Conservation (phyloP, 83 land plant genomes). For the Diphasiastrum complanatum region DNA sequence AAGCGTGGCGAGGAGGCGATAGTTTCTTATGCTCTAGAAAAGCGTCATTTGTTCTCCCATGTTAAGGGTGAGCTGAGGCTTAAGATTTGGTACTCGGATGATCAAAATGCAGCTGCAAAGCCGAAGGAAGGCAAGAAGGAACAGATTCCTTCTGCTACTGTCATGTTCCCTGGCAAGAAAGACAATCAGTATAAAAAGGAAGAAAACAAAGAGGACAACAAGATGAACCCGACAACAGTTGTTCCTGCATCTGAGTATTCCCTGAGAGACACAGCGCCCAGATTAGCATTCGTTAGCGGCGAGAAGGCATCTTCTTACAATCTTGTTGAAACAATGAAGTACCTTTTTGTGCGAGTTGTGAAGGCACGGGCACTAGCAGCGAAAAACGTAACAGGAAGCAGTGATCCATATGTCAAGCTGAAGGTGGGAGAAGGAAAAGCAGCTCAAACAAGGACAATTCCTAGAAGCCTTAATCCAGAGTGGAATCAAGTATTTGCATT, state of each 20-base stretch:
- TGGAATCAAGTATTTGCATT: no score
- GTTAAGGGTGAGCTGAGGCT: slow-evolving; percentile 59
- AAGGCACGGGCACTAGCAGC: slow-evolving; percentile 11
- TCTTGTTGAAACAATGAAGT: no score
- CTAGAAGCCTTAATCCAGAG: background rate
- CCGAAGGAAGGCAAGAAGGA: slow-evolving; percentile 5
- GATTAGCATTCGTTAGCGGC: background rate
- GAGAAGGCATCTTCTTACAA: slow-evolving; percentile 4
- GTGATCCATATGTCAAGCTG: slow-evolving; percentile 5
- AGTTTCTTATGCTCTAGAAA: slow-evolving; percentile 45
- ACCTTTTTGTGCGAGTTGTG: slow-evolving; percentile 7
- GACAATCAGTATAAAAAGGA: background rate
- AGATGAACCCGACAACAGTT: background rate
- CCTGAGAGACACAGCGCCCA: slow-evolving; percentile 1
- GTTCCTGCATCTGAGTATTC: slow-evolving; percentile 1
- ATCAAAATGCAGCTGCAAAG: slow-evolving; percentile 3
- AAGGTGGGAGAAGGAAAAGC: background rate
- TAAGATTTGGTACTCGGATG: slow-evolving; percentile 42
- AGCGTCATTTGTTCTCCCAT: slow-evolving; percentile 44
- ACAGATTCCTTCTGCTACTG: background rate
- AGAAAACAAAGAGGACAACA: background rate
- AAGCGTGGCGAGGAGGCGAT: slow-evolving; percentile 57
- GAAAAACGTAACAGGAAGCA: background rate
- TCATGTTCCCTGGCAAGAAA: background rate
- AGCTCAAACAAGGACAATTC: background rate